phyloP scores from a whole-genome alignment of 805 yeast species.

The Pichia cabralensis region DNA sequence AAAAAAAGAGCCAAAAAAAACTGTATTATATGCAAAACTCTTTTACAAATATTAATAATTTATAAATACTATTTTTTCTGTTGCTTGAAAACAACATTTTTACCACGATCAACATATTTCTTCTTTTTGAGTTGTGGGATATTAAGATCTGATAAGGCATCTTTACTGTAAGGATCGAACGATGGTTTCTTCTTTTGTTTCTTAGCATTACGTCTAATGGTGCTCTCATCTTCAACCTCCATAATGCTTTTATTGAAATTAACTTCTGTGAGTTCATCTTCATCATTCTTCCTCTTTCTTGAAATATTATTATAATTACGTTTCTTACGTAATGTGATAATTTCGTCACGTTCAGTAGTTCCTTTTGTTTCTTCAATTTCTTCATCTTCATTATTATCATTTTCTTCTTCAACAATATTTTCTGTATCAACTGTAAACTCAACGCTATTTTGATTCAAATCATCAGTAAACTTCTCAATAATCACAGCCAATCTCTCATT shows the following conservation, averaged over 20 bases:
- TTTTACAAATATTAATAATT: no score
- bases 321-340: slow-evolving; percentile 24
- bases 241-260: slow-evolving; percentile 21
- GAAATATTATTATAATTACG: slow-evolving; percentile 5
- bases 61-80: slow-evolving; percentile 2
- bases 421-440: slow-evolving; percentile 13
- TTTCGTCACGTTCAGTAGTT: slow-evolving; percentile 19
- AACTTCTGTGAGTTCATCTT: slow-evolving; percentile 16
- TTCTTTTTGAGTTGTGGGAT: slow-evolving; percentile 21
- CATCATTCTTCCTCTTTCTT: slow-evolving; percentile 11
- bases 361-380: slow-evolving; percentile 7
- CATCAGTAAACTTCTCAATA: slow-evolving; percentile 10
- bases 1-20: no score
- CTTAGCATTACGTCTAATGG: slow-evolving; percentile 9
- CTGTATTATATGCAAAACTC: no score
- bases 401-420: slow-evolving; percentile 10
- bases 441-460: slow-evolving; percentile 10
- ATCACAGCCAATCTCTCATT: slow-evolving; percentile 13
- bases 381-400: slow-evolving; percentile 3
- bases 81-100: slow-evolving; percentile 22
- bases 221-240: slow-evolving; percentile 4
- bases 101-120: slow-evolving; percentile 19
- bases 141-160: slow-evolving; percentile 12
- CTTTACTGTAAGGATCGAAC: slow-evolving; percentile 50
- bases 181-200: slow-evolving; percentile 26